These are phyloP conservation scores for Globisporangium uncinulatum DNA, from an alignment of 352 stramenopile genomes.

Conservation along the genomic window DNA sequence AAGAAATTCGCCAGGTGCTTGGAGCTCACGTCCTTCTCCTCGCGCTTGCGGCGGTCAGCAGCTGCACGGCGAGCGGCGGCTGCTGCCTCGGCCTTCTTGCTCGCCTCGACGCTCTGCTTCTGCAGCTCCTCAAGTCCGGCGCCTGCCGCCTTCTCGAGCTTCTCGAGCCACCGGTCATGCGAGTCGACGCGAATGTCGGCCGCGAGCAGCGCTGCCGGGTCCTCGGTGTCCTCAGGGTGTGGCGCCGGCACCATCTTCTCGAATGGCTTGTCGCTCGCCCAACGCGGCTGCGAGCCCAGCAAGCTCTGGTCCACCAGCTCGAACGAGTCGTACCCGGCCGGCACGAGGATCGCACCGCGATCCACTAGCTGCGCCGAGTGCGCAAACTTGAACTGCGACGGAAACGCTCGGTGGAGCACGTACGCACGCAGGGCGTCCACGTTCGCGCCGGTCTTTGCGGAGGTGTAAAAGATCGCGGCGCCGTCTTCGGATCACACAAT, in stretches of 20 bases:
- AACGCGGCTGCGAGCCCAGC: constrained; percentile 66
- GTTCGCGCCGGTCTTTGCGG: constrained; percentile 69
- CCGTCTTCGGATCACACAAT: constrained; percentile 32
- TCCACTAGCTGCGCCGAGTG: constrained; percentile 71
- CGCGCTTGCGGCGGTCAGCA: constrained; percentile 65
- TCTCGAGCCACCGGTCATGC: constrained; percentile 77
- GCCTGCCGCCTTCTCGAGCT: constrained; percentile 73
- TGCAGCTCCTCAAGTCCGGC: constrained; percentile 74
- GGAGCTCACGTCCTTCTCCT: constrained; percentile 82
- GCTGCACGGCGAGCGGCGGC: constrained; percentile 58
- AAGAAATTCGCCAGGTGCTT: constrained; percentile 87
- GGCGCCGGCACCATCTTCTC: constrained; percentile 74
- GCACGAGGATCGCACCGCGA: constrained; percentile 62
- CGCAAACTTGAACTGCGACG: constrained; percentile 65
- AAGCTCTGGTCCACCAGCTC: constrained; percentile 71
- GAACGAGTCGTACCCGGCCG: constrained; percentile 75
- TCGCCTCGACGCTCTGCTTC: constrained; percentile 81
- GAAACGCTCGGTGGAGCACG: constrained; percentile 64
- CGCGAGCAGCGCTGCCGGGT: constrained; percentile 22
- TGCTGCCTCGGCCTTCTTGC: constrained; percentile 70
- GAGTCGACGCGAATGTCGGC: constrained; percentile 57
- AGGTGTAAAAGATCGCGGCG: constrained; percentile 75
- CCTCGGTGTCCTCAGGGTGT: constrained; percentile 30
- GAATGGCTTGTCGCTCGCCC: constrained; percentile 70
- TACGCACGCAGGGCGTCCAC: constrained; percentile 72